Evolutionary conservation across 345 rosid genomes (phyloP).

Genomic region (Populus nigra): DNA sequence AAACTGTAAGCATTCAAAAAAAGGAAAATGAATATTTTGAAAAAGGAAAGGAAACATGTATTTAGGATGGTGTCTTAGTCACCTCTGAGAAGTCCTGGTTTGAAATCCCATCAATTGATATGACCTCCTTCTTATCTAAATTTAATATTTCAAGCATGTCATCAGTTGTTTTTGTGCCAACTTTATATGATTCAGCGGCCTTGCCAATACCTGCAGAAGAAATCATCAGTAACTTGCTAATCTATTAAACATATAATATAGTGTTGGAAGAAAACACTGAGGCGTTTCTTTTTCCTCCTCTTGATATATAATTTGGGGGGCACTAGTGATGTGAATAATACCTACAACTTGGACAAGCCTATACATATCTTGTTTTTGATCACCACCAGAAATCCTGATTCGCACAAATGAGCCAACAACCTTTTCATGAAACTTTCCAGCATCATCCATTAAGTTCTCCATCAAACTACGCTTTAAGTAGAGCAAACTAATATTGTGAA

Average conservation of each 20-base stretch:
- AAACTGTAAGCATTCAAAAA: neutral
- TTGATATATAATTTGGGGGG: slow-evolving; percentile 19
- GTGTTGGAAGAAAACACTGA: neutral
- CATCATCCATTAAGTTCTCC: slow-evolving; percentile 65
- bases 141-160: slow-evolving; percentile 68
- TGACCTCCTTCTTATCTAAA: slow-evolving; percentile 67
- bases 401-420: slow-evolving; percentile 90
- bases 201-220: slow-evolving; percentile 58
- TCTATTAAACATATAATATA: neutral
- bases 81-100: slow-evolving; percentile 92
- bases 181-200: slow-evolving; percentile 56
- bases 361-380: slow-evolving; percentile 65
- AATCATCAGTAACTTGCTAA: slow-evolving; percentile 15
- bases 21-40: neutral
- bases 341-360: slow-evolving; percentile 92
- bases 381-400: slow-evolving; percentile 57
- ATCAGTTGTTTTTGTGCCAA: slow-evolving; percentile 57
- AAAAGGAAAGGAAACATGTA: neutral
- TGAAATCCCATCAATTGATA: slow-evolving; percentile 70
- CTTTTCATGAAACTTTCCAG: slow-evolving; percentile 61
- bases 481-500: slow-evolving; percentile 71
- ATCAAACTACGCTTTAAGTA: slow-evolving; percentile 65
- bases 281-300: slow-evolving; percentile 10
- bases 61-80: slow-evolving; percentile 13
- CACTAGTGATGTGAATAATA: slow-evolving; percentile 33